A percentile compares a stretch with the other conserved stretches of the same genome.
phyloP scores from a whole-genome alignment of 441 rosid genomes.

The Erodium chrysanthum region DNA sequence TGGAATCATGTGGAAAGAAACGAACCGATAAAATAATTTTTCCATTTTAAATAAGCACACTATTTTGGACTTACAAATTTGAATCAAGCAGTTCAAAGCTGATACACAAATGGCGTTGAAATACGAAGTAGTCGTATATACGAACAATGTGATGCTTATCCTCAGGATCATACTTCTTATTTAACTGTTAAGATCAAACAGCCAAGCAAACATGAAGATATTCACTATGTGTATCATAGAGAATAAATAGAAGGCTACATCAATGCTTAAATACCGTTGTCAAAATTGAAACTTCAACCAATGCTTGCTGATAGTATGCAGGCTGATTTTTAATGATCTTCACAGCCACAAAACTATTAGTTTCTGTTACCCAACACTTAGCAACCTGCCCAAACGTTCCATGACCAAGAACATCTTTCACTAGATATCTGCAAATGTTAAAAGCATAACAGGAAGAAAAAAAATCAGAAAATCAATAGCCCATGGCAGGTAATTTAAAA shows the following conservation, averaged over 20 bases:
- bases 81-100: conserved; percentile 95
- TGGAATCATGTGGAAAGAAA: conserved; percentile 6
- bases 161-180: conserved; percentile 95
- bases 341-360: conserved; percentile 69
- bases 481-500: not conserved
- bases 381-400: conserved; percentile 99
- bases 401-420: conserved; percentile 99
- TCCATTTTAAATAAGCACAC: conserved; percentile 10
- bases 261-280: conserved; percentile 46
- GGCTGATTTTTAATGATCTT: conserved; percentile 97
- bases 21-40: not conserved
- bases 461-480: conserved; percentile 2
- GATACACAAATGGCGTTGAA: conserved; percentile 86
- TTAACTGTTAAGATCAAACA: conserved; percentile 51
- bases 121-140: conserved; percentile 80
- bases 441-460: not conserved
- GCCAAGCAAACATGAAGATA: conserved; percentile 20
- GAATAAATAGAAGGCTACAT: conserved; percentile 15
- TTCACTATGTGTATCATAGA: conserved; percentile 17
- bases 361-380: conserved; percentile 85
- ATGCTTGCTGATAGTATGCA: conserved; percentile 96
- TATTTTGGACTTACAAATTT: conserved; percentile 63
- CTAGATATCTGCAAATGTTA: conserved; percentile 57
- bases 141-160: conserved; percentile 99
- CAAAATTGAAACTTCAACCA: conserved; percentile 97